Conservation (phyloP, 306 rosid species). For the Psophocarpus tetragonolobus region DNA sequence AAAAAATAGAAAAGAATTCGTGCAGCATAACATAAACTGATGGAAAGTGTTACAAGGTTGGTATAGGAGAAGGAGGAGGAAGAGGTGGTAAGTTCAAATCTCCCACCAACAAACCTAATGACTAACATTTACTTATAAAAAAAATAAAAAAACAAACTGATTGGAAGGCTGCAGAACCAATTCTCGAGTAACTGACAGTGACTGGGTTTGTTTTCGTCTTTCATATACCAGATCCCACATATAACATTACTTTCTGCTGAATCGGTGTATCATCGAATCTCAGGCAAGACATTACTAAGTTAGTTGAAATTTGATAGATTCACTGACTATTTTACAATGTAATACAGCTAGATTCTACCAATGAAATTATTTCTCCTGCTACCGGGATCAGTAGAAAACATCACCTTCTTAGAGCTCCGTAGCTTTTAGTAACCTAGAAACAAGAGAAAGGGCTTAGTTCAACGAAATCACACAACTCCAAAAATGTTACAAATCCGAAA, state of each 20-base stretch:
- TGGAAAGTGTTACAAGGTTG: no score
- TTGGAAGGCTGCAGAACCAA: neutral
- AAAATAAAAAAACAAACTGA: no score
- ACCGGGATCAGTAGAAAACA: constrained; percentile 12
- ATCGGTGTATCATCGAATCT: constrained; percentile 20
- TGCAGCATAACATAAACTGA: neutral
- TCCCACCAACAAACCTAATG: no score
- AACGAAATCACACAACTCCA: constrained; percentile 1
- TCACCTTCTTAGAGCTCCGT: constrained; percentile 87
- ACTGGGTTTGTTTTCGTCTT: neutral
- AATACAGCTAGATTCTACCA: constrained; percentile 26
- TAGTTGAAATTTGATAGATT: constrained; percentile 1
- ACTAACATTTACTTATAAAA: no score
- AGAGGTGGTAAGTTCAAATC: no score
- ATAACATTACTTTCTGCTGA: constrained; percentile 1
- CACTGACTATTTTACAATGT: neutral
- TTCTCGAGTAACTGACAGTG: neutral
- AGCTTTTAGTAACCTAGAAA: constrained; percentile 80
- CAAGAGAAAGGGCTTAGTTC: constrained; percentile 25
- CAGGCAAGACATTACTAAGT: neutral
- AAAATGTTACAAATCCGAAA: neutral
- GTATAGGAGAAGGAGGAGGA: no score
- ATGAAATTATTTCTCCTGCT: neutral
- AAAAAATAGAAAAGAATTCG: neutral
- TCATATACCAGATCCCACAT: neutral